Percentiles rank a stretch among this genome's conserved stretches.
Conservation (phyloP, 2,329 filamentous ascomycete genomes). For the Xylariaceae sp. region DNA sequence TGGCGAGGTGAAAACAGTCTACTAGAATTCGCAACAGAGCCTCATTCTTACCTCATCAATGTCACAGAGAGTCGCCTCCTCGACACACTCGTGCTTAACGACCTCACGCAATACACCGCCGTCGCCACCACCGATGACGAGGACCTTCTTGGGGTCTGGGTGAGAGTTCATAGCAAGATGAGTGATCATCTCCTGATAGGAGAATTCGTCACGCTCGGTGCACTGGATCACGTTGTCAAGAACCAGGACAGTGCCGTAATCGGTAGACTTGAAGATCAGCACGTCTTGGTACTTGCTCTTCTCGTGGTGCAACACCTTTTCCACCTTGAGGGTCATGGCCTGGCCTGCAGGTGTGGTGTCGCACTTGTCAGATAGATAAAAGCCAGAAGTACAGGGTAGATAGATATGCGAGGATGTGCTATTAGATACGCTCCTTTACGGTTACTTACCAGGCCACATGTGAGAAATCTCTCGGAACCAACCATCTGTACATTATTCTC, state of each 20-base stretch:
- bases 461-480: slow-evolving; percentile 99
- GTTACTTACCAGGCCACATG: slow-evolving; percentile 83
- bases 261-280: slow-evolving; percentile 96
- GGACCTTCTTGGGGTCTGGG: slow-evolving; percentile 96
- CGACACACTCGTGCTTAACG: slow-evolving; percentile 97
- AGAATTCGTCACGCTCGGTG: slow-evolving; percentile 98
- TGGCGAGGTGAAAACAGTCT: slow-evolving; percentile 51
- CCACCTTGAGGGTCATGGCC: slow-evolving; percentile 97
- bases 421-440: background rate
- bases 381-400: background rate
- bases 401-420: background rate
- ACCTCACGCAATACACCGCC: slow-evolving; percentile 97
- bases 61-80: slow-evolving; percentile 96
- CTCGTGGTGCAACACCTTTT: slow-evolving; percentile 98
- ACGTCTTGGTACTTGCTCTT: slow-evolving; percentile 99
- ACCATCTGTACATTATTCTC: slow-evolving; percentile 71
- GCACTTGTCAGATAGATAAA: slow-evolving; percentile 10
- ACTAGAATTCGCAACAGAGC: too few relatives aligned
- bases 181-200: slow-evolving; percentile 99
- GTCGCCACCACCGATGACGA: slow-evolving; percentile 97
- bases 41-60: slow-evolving; percentile 89
- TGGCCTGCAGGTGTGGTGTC: slow-evolving; percentile 64
- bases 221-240: slow-evolving; percentile 99
- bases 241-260: slow-evolving; percentile 95
- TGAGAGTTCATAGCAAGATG: slow-evolving; percentile 98